A percentile compares a stretch with the other conserved stretches of the same genome.
These are phyloP conservation scores for Plectranthus barbatus DNA, from an alignment of 257 asterid species.

Conservation along the genomic window DNA sequence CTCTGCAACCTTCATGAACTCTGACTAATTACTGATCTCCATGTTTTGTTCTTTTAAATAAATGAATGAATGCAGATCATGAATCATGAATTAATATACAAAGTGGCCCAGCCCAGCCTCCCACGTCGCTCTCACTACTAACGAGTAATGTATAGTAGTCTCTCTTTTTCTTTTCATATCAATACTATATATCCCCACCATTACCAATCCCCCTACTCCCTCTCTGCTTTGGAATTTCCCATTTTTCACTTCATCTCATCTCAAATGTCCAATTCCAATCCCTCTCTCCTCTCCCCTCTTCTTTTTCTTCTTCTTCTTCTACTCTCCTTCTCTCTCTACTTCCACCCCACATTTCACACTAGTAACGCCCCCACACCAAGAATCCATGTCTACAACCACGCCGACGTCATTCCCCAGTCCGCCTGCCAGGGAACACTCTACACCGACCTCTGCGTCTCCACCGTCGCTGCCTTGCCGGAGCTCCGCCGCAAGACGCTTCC, in stretches of 20 bases:
- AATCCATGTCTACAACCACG: conserved; percentile 39
- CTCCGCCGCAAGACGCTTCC: conserved; percentile 55
- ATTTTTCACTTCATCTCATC: conserved; percentile 23
- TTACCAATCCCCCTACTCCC: neutral
- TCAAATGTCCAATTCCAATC: conserved; percentile 19
- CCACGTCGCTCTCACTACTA: too few species aligned
- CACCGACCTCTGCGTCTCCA: conserved; percentile 63
- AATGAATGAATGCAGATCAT: too few species aligned
- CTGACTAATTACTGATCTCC: too few species aligned
- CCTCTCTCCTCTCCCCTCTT: conserved; percentile 23
- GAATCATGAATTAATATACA: too few species aligned
- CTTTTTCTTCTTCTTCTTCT: conserved; percentile 12
- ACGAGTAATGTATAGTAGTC: too few species aligned
- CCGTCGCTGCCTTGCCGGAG: conserved; percentile 52
- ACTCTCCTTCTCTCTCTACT: conserved; percentile 24
- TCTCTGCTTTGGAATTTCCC: neutral
- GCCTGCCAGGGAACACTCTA: conserved; percentile 66
- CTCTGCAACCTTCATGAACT: too few species aligned
- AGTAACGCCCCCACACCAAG: conserved; percentile 8
- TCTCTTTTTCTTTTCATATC: too few species aligned
- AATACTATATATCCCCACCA: too few species aligned
- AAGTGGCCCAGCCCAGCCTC: too few species aligned
- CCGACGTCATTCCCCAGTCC: conserved; percentile 37
- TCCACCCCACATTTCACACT: neutral
- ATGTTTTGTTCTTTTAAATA: too few species aligned